phyloP scores from a whole-genome alignment of 1,284 basidiomycete species.

The Xanthoconium separans region DNA sequence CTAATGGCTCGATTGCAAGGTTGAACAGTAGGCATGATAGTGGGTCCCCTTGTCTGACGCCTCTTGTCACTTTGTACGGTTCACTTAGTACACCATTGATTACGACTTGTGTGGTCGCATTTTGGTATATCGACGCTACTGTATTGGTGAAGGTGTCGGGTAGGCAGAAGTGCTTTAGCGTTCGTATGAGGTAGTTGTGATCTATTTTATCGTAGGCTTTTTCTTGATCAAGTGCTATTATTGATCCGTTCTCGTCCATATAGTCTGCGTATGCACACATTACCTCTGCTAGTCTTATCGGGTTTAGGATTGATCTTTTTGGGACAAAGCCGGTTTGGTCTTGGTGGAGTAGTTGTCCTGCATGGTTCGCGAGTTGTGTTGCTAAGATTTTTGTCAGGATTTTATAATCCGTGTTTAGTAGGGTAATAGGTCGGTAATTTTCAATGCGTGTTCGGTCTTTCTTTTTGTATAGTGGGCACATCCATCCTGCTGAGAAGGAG shows the following conservation, averaged over 20 bases:
- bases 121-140: background rate
- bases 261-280: background rate
- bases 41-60: background rate
- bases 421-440: background rate
- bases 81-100: background rate
- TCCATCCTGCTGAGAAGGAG: background rate
- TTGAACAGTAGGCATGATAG: background rate
- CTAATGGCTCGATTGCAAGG: background rate
- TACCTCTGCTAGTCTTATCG: background rate
- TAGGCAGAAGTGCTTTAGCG: background rate
- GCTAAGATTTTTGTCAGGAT: background rate
- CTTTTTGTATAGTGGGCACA: background rate
- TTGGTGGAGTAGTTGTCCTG: background rate
- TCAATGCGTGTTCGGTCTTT: background rate
- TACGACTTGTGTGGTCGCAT: no score
- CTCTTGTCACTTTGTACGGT: background rate
- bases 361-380: background rate
- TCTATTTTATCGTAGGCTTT: background rate
- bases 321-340: background rate
- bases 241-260: background rate
- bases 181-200: background rate
- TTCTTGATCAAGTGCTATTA: background rate
- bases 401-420: background rate
- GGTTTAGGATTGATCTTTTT: background rate
- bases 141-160: background rate